Conservation (phyloP, 352 stramenopile species). For the Pythium guiyangense region DNA sequence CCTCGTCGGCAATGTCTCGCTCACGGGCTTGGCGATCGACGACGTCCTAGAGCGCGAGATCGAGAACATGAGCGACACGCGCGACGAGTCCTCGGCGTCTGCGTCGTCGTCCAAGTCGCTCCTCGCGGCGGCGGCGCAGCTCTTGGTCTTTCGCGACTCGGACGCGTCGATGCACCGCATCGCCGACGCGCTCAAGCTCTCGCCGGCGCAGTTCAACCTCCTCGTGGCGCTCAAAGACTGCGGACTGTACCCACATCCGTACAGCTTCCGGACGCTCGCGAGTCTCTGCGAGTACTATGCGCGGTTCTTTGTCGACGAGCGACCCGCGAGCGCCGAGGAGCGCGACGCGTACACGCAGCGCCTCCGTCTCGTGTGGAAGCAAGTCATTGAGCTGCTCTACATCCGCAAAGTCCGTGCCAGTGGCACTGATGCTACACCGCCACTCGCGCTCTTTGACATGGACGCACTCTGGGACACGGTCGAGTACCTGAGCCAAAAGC, state of each 20-base stretch:
- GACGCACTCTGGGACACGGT: constrained; percentile 52
- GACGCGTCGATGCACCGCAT: constrained; percentile 51
- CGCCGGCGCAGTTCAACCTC: constrained; percentile 58
- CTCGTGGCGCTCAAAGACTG: constrained; percentile 50
- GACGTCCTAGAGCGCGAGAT: constrained; percentile 50
- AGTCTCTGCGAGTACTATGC: constrained; percentile 63
- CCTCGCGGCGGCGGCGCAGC: constrained; percentile 30
- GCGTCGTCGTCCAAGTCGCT: constrained; percentile 15
- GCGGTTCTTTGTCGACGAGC: constrained; percentile 45
- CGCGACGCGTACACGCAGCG: constrained; percentile 26
- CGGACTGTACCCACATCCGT: constrained; percentile 32
- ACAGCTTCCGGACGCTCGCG: constrained; percentile 44
- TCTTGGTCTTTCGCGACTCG: constrained; percentile 31
- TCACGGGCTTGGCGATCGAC: constrained; percentile 52
- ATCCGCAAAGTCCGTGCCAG: constrained; percentile 42
- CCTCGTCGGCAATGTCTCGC: constrained; percentile 46
- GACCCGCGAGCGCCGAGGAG: background rate
- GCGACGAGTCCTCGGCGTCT: background rate
- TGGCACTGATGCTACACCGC: background rate
- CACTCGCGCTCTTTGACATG: constrained; percentile 61
- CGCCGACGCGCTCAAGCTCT: constrained; percentile 37
- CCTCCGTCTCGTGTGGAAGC: constrained; percentile 40
- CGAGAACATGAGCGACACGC: constrained; percentile 17
- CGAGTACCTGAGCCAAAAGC: constrained; percentile 43
- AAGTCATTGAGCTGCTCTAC: constrained; percentile 52